Evolutionary conservation across 1,284 basidiomycete species (phyloP).

Genomic region (Puccinia coronata): DNA sequence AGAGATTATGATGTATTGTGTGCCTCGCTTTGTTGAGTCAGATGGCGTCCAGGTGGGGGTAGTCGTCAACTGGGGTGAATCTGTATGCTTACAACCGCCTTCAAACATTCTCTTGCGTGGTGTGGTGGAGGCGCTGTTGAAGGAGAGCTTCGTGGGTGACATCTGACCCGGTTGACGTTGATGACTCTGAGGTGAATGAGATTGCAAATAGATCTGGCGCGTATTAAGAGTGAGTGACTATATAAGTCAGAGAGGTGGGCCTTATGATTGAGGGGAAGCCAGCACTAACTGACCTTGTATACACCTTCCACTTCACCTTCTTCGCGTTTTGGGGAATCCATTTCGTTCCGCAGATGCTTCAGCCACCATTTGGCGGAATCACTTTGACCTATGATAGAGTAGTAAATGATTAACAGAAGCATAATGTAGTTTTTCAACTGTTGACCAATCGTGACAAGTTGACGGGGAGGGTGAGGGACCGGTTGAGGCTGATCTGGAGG

Average conservation of each 20-base stretch:
- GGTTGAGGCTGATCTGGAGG: background rate
- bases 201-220: conserved; percentile 9
- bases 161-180: background rate
- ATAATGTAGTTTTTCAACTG: background rate
- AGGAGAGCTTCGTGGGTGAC: background rate
- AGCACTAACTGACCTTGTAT: conserved; percentile 8
- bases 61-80: background rate
- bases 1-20: background rate
- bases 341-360: background rate
- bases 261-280: background rate
- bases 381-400: background rate
- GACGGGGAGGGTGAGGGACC: background rate
- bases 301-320: background rate
- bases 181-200: background rate
- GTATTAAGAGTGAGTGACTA: background rate
- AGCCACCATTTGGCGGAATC: conserved; percentile 21
- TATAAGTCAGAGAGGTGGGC: background rate
- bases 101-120: background rate
- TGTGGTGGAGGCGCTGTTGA: too few relatives aligned
- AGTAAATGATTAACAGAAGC: conserved; percentile 11
- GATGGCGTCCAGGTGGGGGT: background rate
- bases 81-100: background rate
- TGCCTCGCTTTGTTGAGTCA: background rate
- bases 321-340: conserved; percentile 5
- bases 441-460: background rate